Conservation (phyloP, 2,329 filamentous ascomycete genomes). For the Diaporthe vexans region DNA sequence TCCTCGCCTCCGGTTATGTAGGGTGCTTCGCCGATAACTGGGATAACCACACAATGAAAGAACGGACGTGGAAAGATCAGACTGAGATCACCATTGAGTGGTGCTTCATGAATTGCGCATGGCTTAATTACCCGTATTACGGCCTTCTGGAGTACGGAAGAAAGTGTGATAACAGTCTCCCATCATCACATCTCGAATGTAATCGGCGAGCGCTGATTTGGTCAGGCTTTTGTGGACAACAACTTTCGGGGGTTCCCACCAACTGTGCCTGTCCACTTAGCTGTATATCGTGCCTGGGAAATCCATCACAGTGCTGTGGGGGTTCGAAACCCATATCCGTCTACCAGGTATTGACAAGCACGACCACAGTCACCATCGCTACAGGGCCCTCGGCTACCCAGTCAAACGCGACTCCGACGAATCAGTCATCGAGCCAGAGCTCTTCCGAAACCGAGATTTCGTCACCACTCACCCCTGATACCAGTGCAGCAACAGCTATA, state of each 20-base stretch:
- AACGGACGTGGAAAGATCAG: not conserved
- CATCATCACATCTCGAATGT: not conserved
- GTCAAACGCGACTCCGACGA: not conserved
- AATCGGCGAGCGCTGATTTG: not conserved
- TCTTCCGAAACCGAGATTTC: not conserved
- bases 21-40: slow-evolving; percentile 2
- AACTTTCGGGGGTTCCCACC: not conserved
- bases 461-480: not conserved
- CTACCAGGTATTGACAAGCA: not conserved
- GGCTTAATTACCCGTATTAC: not conserved
- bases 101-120: not conserved
- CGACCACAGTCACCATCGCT: not conserved
- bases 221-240: not conserved
- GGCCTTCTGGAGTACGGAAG: not conserved
- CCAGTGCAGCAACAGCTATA: not conserved
- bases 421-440: not conserved
- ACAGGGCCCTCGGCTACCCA: not conserved
- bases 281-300: not conserved
- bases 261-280: too few relatives aligned
- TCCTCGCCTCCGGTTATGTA: not conserved
- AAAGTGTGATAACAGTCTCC: not conserved
- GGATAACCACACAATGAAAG: not conserved
- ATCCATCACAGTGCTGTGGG: slow-evolving; percentile 5
- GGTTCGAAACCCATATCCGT: not conserved
- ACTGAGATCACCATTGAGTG: not conserved